Evolutionary conservation across 2,329 filamentous ascomycete species (phyloP), one percentile per base, ranked within the genome.

Genomic region (Alternaria sp.): DNA sequence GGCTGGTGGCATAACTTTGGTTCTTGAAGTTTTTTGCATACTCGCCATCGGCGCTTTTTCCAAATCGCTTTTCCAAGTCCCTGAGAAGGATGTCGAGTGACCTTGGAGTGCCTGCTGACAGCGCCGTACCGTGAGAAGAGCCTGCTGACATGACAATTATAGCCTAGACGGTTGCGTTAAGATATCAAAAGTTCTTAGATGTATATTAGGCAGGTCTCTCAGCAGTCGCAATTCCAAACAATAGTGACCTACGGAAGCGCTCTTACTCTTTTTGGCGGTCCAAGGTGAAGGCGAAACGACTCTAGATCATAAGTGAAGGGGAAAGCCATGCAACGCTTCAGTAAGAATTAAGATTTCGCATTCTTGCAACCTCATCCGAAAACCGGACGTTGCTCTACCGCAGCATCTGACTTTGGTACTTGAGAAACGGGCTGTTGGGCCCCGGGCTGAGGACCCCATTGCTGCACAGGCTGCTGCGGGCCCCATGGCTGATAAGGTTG

Each of bases 401-500:
- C 38, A 28, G 48, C 22, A 41, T 36, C 57, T n/a, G 48, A 41
- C 32, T 63, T 61, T 9, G 54, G 48, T 10, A 36, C 50, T 18
- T 60, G 48, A 40, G 20, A 4, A 2, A 48, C 28, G 11, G 54
- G 51, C n/a, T 58, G 54, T 22, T 38, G 46, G 25, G 36, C 6
- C 11, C 11, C 34, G 4, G 40, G 58, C 3, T 59, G 55, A 11
- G 34, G 32, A 27, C 32, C 54, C 22, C n/a, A 49, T 16, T 57
- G 54, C 18, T 40, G 44, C 2, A 34, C 38, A 16, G 54, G 54
- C 8, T 57, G 54, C 8, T 57, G 54, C 43, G 16, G 40, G 22
- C 18, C 45, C 58, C 58, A 54, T 40, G 51, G 60, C 9, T 60
- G 57, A 20, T 43, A 36, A n/a, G 60, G 48, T 20, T 65, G 60